Evolutionary conservation across 1,284 basidiomycete genomes (phyloP), one percentile per base, ranked within the genome.

Genomic region (Apiotrichum gracile): DNA sequence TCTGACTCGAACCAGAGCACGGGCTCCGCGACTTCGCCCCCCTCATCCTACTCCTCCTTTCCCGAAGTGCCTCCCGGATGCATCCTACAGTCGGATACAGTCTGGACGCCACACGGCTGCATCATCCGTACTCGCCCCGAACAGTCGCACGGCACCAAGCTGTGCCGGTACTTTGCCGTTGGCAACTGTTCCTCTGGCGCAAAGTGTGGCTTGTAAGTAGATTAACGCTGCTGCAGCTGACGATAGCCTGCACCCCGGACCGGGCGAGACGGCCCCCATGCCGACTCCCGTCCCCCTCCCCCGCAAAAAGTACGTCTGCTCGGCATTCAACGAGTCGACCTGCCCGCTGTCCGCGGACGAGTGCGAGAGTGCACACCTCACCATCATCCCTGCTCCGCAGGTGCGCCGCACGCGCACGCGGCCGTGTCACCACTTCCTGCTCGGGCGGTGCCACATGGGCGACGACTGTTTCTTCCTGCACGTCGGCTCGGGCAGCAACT

Each of bases 381-480:
- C 58, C 22, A 67, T 74, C 22, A 58, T 74, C 8, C 72, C 73
- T 5, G 52, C 5, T 42, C 14, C 10, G 61, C 69, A 69, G 49
- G 67, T 49, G 66, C 71, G 6, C 68, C 62, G 74, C 25, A 74
- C 67, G 12, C 56, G 61, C 37, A 69, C 69, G 4, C 43, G 43
- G 12, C 6, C 34, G 9, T 73, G 71, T 51, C 49, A 70, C 33
- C 74, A 76, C 59, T 76, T 59, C 49, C 69, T 70, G 49, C 49
- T 64, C 1, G 68, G 67, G 1, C 55, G 60, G 35, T 76, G 74
- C 58, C 56, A 51, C 4, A 61, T 69, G 13, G 74, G 73, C 34
- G 68, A 73, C 31, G 55, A 62, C 10, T 76, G 74, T 51, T 68
- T 72, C 54, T 76, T 74, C 46, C 71, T 72, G 0, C 74, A 76